phyloP scores from a whole-genome alignment of 371 early-diverging fungal genomes.

The Rozella allomycis region DNA sequence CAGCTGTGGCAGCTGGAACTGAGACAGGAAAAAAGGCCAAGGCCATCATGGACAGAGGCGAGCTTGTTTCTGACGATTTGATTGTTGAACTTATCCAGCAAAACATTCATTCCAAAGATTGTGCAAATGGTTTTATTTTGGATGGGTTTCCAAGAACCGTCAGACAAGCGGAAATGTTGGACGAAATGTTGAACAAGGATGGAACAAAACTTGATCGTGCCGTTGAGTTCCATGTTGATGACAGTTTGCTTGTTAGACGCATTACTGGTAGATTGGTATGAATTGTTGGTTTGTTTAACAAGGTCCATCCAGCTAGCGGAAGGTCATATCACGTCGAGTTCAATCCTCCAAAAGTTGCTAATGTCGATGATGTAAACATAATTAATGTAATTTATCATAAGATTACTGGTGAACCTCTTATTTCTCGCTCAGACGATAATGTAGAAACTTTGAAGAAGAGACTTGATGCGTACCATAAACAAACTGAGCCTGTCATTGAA shows the following conservation, averaged over 20 bases:
- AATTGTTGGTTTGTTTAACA: slow-evolving; percentile 5
- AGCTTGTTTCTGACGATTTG: slow-evolving; percentile 92
- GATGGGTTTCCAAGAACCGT: slow-evolving; percentile 99
- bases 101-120: slow-evolving; percentile 78
- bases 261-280: slow-evolving; percentile 61
- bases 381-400: no score
- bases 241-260: slow-evolving; percentile 71
- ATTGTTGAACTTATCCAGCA: slow-evolving; percentile 90
- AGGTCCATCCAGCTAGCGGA: slow-evolving; percentile 75
- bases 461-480: slow-evolving; percentile 76
- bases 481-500: slow-evolving; percentile 86
- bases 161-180: slow-evolving; percentile 92
- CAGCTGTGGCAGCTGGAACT: slow-evolving; percentile 77
- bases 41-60: slow-evolving; percentile 94
- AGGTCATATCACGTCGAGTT: slow-evolving; percentile 91
- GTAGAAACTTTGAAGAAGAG: slow-evolving; percentile 81
- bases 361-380: slow-evolving; percentile 57
- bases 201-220: slow-evolving; percentile 69
- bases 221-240: slow-evolving; percentile 81
- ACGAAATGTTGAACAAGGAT: slow-evolving; percentile 65
- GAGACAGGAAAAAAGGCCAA: slow-evolving; percentile 47
- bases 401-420: slow-evolving; percentile 79
- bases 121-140: slow-evolving; percentile 94
- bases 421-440: slow-evolving; percentile 94
- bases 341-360: slow-evolving; percentile 69